Evolutionary conservation across 1,139 yeast species (phyloP).

Genomic region (Hyphopichia fennica): DNA sequence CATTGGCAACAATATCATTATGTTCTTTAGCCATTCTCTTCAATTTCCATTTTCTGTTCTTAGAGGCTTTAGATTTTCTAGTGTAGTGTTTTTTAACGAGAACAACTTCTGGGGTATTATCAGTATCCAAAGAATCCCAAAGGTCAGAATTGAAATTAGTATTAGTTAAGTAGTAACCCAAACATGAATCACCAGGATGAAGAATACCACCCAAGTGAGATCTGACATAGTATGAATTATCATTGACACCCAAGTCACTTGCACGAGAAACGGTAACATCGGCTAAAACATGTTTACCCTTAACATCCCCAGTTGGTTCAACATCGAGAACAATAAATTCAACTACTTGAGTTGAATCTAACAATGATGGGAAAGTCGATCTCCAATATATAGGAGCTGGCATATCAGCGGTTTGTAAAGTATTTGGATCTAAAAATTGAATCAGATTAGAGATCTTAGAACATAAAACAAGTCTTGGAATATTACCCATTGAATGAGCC

Average conservation of each 20-base stretch:
- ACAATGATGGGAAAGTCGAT: constrained; percentile 74
- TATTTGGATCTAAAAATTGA: constrained; percentile 83
- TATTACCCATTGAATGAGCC: constrained; percentile 84
- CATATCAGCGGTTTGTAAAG: constrained; percentile 80
- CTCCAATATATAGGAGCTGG: constrained; percentile 83
- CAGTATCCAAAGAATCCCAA: constrained; percentile 70
- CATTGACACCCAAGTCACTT: constrained; percentile 81
- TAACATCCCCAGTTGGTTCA: constrained; percentile 85
- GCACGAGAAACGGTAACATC: constrained; percentile 89
- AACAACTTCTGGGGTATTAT: constrained; percentile 81
- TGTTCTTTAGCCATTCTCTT: constrained; percentile 98
- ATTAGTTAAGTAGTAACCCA: constrained; percentile 84
- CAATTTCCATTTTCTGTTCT: constrained; percentile 91
- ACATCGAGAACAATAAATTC: constrained; percentile 92
- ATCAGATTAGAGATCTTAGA: constrained; percentile 76
- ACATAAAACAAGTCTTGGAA: constrained; percentile 81
- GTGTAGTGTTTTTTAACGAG: constrained; percentile 89
- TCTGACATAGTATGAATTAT: constrained; percentile 75
- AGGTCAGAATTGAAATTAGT: constrained; percentile 84
- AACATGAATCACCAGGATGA: constrained; percentile 93
- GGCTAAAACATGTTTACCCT: constrained; percentile 82
- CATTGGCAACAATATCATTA: constrained; percentile 77
- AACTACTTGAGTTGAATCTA: constrained; percentile 73
- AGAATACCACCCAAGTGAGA: constrained; percentile 91
- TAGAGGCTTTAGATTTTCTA: constrained; percentile 72